phyloP scores from a whole-genome alignment of 2,329 filamentous ascomycete species.

The Paraphoma sp. region DNA sequence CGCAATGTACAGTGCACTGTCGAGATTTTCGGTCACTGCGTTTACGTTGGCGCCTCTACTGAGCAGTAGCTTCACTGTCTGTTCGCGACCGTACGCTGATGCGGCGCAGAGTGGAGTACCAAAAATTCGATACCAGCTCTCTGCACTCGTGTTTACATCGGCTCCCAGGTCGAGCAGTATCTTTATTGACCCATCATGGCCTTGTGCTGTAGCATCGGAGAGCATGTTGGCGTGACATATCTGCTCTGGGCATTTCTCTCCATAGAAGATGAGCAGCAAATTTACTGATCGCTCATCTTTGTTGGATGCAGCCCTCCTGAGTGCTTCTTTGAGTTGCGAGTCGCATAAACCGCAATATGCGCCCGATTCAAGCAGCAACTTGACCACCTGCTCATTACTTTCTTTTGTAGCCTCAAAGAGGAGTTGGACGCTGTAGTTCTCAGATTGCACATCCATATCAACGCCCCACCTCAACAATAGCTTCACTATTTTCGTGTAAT shows the following conservation, averaged over 20 bases:
- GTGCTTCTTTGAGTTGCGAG: no score
- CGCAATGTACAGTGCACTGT: background rate
- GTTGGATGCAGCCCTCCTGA: no score
- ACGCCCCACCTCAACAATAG: background rate
- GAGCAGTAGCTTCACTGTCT: background rate
- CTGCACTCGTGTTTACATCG: no score
- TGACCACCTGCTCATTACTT: background rate
- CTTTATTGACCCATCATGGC: no score
- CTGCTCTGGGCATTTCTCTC: no score
- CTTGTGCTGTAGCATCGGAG: no score
- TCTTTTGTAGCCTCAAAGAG: background rate
- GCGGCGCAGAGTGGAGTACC: background rate
- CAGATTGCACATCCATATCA: background rate
- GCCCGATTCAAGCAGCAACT: background rate
- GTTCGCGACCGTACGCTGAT: background rate
- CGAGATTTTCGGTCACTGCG: background rate
- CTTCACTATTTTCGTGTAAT: background rate
- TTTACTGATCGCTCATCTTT: no score
- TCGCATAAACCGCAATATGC: no score
- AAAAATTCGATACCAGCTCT: no score
- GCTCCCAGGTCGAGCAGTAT: no score
- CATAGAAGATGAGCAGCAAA: no score
- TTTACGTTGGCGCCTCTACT: background rate
- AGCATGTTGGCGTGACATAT: no score
- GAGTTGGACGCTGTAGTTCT: background rate